phyloP scores from a whole-genome alignment of 345 rosid species.

The Rhodamnia rubescens region DNA sequence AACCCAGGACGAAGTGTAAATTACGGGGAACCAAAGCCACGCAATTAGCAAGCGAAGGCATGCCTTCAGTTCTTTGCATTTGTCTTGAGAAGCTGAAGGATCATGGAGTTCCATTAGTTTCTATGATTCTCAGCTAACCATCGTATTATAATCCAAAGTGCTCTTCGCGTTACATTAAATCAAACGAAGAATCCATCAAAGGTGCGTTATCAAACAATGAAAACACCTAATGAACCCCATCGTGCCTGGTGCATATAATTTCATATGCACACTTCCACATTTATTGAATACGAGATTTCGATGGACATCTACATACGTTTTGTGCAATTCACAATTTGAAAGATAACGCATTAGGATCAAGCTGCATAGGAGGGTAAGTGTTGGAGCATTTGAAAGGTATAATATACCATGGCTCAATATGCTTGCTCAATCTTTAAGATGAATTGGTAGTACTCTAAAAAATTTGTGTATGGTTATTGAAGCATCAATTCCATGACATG shows the following conservation, averaged over 20 bases:
- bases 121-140: not conserved
- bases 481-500: not conserved
- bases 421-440: not conserved
- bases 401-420: not conserved
- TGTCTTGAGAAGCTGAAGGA: not conserved
- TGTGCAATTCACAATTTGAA: not conserved
- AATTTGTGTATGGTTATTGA: not conserved
- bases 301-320: not conserved
- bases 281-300: not conserved
- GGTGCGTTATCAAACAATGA: not conserved
- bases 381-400: not conserved
- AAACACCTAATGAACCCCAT: not conserved
- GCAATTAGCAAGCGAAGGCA: not conserved
- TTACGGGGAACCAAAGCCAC: not conserved
- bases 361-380: not conserved
- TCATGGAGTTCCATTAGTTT: not conserved
- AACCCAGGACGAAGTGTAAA: not conserved
- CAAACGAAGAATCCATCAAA: not conserved
- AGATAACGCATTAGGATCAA: not conserved
- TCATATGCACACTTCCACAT: not conserved
- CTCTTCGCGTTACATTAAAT: not conserved
- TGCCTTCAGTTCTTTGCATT: not conserved
- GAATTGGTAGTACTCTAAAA: not conserved
- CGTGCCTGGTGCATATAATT: not conserved
- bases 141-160: not conserved